Evolutionary conservation across 192 early-diverging fungal species (phyloP), one percentile per base, ranked within the genome.

Genomic region (Rhizoclosmatium sp.): DNA sequence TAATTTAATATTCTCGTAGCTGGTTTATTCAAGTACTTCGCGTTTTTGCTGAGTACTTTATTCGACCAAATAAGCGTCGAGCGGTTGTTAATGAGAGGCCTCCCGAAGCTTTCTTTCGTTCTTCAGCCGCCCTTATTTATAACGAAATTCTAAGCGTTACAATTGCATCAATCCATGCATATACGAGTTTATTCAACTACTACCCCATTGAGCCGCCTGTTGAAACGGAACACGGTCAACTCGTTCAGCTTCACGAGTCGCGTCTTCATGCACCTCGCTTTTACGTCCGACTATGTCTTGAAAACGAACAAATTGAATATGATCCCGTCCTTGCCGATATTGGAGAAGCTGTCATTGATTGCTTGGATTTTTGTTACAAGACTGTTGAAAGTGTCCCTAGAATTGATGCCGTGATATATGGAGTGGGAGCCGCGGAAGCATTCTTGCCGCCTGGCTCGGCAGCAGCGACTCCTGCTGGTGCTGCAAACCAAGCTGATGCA

Each of bases 261-360:
- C 5, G 51, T 12, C 51, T 54, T 12, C 82, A 80, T 54, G 75
- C 83, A 0, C 87, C 87, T 4, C 69, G 87, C 2, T 87, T 88
- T 62, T 69, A 82, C 21, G 84, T 88, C 2, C 82, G 82, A 12
- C 79, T 89, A 12, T 82, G 84, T 77, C 75, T 88, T 7, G 87
- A 84, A 70, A 56, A 51, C 10, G 56, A 41, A 40, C 70, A 83
- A 21, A 82, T 91, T 65, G 86, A 85, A 68, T 91, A 84, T 69
- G 90, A 91, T 41, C 90, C 90, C 47, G 78, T 85, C 16, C 65
- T 89, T 0, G 67, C 68, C 3, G 90, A 91, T 45, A 86, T 91
- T 59, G 80, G 81, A 2, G 86, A 86, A 51, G 81, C 84, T 2
- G 64, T 89, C 2, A 49, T 88, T 56, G 87, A 90, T 49, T 82